Evolutionary conservation across 2,329 filamentous ascomycete genomes (phyloP).

Genomic region (Akanthomyces lecanii): DNA sequence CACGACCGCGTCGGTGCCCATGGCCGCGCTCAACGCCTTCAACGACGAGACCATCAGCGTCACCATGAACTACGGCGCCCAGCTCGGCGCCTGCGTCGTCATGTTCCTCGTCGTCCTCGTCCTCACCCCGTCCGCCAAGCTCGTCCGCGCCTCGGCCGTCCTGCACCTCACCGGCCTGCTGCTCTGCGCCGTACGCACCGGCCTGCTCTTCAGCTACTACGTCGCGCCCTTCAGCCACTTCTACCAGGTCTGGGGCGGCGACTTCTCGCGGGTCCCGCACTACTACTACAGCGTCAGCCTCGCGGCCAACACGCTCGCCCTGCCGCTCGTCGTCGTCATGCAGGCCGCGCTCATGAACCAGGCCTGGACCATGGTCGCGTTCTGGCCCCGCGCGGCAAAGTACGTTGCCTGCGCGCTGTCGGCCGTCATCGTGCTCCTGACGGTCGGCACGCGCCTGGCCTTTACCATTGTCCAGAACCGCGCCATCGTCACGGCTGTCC

Average conservation of each 20-base stretch:
- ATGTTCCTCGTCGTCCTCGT: constrained; percentile 63
- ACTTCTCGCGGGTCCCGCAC: constrained; percentile 46
- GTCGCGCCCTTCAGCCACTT: constrained; percentile 57
- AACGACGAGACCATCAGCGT: constrained; percentile 32
- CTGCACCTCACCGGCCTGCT: constrained; percentile 60
- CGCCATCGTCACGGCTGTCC: constrained; percentile 24
- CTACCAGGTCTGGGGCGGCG: constrained; percentile 55
- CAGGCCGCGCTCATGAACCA: constrained; percentile 48
- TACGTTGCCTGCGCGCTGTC: constrained; percentile 31
- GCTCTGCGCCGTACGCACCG: constrained; percentile 55
- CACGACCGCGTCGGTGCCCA: constrained; percentile 29
- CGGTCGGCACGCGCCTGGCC: constrained; percentile 31
- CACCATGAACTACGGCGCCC: constrained; percentile 62
- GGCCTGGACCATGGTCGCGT: constrained; percentile 47
- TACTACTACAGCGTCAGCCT: constrained; percentile 35
- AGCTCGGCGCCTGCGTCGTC: constrained; percentile 64
- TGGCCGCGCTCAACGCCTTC: constrained; percentile 31
- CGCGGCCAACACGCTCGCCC: constrained; percentile 37
- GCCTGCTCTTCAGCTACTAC: constrained; percentile 56
- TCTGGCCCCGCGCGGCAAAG: constrained; percentile 41
- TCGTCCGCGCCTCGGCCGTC: constrained; percentile 59
- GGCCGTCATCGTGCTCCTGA: constrained; percentile 30
- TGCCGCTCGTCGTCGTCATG: constrained; percentile 43
- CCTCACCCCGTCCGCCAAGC: constrained; percentile 63
- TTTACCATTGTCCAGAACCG: constrained; percentile 35